Evolutionary conservation across 441 rosid species (phyloP), one percentile per base, ranked within the genome.

Genomic region (Capsella rubella): DNA sequence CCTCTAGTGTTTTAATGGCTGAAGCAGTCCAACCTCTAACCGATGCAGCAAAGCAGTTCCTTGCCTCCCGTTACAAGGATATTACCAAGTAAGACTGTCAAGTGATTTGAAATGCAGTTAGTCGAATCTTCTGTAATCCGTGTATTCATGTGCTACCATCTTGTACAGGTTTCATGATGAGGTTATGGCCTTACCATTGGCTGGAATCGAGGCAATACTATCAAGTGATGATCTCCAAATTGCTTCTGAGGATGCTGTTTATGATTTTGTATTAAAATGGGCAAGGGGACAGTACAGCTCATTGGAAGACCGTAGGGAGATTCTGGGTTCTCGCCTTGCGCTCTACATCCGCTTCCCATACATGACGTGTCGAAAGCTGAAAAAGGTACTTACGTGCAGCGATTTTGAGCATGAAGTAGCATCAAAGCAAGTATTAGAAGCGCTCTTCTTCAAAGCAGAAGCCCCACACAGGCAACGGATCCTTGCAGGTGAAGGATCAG

Each of bases 361-460:
- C 82, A 87, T 87, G 91, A 81, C 91, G 6, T 84, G 87, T 66
- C 75, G 90, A 32, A 89, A 89, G 73, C 86, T 89, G 32, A 89
- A 83, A 78, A 89, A 89, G 74, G 86, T 87, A 35, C 78, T 86
- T 8, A 79, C 86, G 54, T 87, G 94, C 69, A 84, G 47, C 39
- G 94, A 89, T 73, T 89, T 89, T 49, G 88, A 87, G 35, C 89
- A 82, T 5, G 91, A 87, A 37, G 67, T 82, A 53, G 85, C 87
- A 59, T 87, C 87, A 39, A 89, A 87, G 80, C 81, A 84, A 15
- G 90, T 83, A 51, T 78, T 86, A 0, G 94, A 89, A 76, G 88
- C 94, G 55, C 91, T 87, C 15, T 87, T 87, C 75, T 87, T 89
- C 80, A 89, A 84, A 65, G 87, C 91, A 28, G 94, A 89, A 83